These are phyloP conservation scores for Penicillium hesseltinei DNA, from an alignment of 2,329 filamentous ascomycete species.

Conservation along the genomic window DNA sequence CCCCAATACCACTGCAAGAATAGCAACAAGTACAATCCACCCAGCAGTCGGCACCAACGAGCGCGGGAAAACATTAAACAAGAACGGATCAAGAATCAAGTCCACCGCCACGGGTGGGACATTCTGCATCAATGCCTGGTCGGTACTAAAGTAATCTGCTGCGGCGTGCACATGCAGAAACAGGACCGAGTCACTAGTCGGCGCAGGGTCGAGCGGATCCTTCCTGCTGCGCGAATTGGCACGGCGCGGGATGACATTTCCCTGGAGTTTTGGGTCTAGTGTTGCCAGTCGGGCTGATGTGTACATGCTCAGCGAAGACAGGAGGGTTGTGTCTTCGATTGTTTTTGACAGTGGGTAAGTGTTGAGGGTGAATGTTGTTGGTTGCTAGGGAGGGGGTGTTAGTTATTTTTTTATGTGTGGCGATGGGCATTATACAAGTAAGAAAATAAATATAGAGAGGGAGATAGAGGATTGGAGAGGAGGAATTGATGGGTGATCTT, in stretches of 20 bases:
- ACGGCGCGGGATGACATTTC: constrained; percentile 12
- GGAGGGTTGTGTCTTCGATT: constrained; percentile 61
- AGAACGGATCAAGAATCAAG: constrained; percentile 78
- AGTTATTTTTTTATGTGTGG: constrained; percentile 14
- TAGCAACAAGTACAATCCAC: constrained; percentile 65
- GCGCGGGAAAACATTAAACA: constrained; percentile 73
- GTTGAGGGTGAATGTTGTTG: constrained; percentile 72
- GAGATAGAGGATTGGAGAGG: not conserved
- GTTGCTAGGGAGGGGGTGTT: constrained; percentile 61
- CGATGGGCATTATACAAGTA: not conserved
- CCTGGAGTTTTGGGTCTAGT: constrained; percentile 18
- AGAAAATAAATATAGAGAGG: not conserved
- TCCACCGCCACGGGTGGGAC: constrained; percentile 76
- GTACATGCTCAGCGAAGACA: constrained; percentile 64
- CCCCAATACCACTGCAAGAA: constrained; percentile 50
- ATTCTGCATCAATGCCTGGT: constrained; percentile 70
- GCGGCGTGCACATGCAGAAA: constrained; percentile 72
- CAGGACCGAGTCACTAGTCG: constrained; percentile 53
- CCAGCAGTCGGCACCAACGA: constrained; percentile 70
- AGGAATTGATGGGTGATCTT: constrained; percentile 38
- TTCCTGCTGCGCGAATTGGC: not conserved
- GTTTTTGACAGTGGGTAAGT: constrained; percentile 62
- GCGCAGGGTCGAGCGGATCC: constrained; percentile 15
- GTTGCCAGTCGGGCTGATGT: constrained; percentile 51
- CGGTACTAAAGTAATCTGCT: constrained; percentile 80